Evolutionary conservation across 2,329 filamentous ascomycete species (phyloP).

Genomic region (Hypoxylon sp.): DNA sequence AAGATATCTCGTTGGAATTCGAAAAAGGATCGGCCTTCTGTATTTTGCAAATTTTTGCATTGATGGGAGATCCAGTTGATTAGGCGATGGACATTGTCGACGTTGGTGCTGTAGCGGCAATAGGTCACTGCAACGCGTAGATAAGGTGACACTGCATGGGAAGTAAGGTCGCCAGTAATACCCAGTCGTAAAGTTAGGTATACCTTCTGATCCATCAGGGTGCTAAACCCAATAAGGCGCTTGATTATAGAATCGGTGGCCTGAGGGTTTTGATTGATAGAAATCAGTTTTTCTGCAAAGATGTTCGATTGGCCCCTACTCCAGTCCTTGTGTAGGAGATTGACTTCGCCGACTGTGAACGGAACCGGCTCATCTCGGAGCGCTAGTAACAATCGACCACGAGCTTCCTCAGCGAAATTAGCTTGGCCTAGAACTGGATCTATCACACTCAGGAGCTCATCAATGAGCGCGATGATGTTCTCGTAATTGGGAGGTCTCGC

Average conservation of each 20-base stretch:
- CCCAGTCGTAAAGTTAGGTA: constrained; percentile 67
- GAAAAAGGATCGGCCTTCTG: constrained; percentile 65
- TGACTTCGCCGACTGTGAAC: constrained; percentile 64
- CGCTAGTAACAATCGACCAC: constrained; percentile 58
- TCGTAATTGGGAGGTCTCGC: constrained; percentile 69
- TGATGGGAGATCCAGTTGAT: constrained; percentile 62
- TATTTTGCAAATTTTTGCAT: constrained; percentile 61
- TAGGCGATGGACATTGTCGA: constrained; percentile 57
- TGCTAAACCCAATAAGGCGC: constrained; percentile 68
- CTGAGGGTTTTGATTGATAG: constrained; percentile 69
- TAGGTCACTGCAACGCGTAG: constrained; percentile 71
- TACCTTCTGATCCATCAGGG: constrained; percentile 66
- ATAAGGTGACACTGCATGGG: constrained; percentile 67
- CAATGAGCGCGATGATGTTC: constrained; percentile 66
- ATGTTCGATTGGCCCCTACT: constrained; percentile 59
- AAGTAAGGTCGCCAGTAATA: constrained; percentile 66
- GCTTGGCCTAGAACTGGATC: constrained; percentile 57
- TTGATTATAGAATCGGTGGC: constrained; percentile 70
- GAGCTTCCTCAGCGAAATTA: constrained; percentile 57
- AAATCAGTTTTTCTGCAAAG: constrained; percentile 77
- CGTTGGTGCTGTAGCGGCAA: constrained; percentile 60
- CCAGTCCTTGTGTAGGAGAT: constrained; percentile 63
- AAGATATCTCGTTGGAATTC: constrained; percentile 60
- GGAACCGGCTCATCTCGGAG: constrained; percentile 57
- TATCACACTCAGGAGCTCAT: constrained; percentile 61